Conservation (phyloP, 345 rosid genomes). For the Arabidopsis suecica region DNA sequence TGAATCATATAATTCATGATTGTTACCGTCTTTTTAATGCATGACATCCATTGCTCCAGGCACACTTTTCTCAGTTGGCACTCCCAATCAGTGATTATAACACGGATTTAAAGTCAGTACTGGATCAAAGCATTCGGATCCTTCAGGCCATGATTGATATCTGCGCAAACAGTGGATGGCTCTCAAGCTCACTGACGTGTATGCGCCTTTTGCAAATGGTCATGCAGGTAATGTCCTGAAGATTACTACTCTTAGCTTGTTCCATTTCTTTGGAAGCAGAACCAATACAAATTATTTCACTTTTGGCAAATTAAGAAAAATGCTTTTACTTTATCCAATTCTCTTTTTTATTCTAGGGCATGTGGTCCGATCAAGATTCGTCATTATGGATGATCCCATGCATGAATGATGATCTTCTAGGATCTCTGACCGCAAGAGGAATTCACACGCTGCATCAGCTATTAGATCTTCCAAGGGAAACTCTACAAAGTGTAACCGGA, state of each 20-base stretch:
- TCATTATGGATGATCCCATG: slow-evolving; percentile 88
- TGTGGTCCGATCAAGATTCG: slow-evolving; percentile 84
- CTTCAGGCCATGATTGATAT: slow-evolving; percentile 98
- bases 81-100: slow-evolving; percentile 91
- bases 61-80: slow-evolving; percentile 87
- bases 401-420: slow-evolving; percentile 73
- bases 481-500: slow-evolving; percentile 64
- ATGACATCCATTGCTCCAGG: slow-evolving; percentile 54
- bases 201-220: slow-evolving; percentile 99
- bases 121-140: slow-evolving; percentile 98
- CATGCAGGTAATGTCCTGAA: slow-evolving; percentile 75
- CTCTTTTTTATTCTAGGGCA: slow-evolving; percentile 57
- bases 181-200: slow-evolving; percentile 84
- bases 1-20: slow-evolving; percentile 3
- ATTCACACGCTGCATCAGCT: slow-evolving; percentile 72
- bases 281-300: not conserved
- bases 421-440: slow-evolving; percentile 56
- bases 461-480: slow-evolving; percentile 63
- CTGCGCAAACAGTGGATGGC: slow-evolving; percentile 99
- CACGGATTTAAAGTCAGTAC: slow-evolving; percentile 92
- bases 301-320: not conserved
- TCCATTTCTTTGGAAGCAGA: not conserved
- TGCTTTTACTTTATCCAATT: slow-evolving; percentile 14
- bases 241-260: slow-evolving; percentile 19
- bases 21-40: slow-evolving; percentile 18